Base-by-base conservation (phyloP, 768 basidiomycete species). In the Termitomyces eurrhizus region DNA sequence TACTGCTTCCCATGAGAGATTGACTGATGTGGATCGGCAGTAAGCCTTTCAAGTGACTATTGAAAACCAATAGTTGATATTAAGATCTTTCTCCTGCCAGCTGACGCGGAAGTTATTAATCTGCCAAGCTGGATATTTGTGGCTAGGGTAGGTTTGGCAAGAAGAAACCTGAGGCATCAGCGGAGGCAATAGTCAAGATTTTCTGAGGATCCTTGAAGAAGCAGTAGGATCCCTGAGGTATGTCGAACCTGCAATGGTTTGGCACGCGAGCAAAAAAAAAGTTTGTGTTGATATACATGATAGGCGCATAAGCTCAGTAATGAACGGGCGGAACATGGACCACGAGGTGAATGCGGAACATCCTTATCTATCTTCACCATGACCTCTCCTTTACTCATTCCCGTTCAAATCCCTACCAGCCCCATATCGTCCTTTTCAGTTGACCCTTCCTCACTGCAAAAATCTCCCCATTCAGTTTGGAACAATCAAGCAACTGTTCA, bases 401-500 rank as follows among this genome's bases (percentile, higher is more conserved):
- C 61, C 12, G 37, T 49, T 35, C 58, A 53, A 37, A 46, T 61
- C 21, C 12, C 57, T 35, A 58, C 58, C n/a, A 26, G 35, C 49
- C 65, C 62, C 58, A 62, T 54, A 54, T 64, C 63, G 37, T 66
- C 64, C 61, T 67, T 62, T 35, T 65, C 65, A 54, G 65, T 58
- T 5, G 60, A 60, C 33, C 56, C 53, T 63, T 58, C 63, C 44
- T 56, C 63, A 6, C 52, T 64, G 8, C 57, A 68, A 33, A 69
- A 69, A 57, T 67, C 73, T 29, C 65, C 75, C 75, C 71, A 44
- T 56, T 74, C 35, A 64, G 72, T n/a, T 74, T 75, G 73, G 77
- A 26, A 71, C 35, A 71, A 77, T 16, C 67, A 69, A 29, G 77
- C 82, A 62, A 76, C 78, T 36, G 78, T 83, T 21, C 74, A 75